A percentile compares a stretch with the other conserved stretches of the same genome.
These are phyloP conservation scores for Fennellomyces sp. DNA, from an alignment of 371 early-diverging fungal genomes.

Conservation along the genomic window DNA sequence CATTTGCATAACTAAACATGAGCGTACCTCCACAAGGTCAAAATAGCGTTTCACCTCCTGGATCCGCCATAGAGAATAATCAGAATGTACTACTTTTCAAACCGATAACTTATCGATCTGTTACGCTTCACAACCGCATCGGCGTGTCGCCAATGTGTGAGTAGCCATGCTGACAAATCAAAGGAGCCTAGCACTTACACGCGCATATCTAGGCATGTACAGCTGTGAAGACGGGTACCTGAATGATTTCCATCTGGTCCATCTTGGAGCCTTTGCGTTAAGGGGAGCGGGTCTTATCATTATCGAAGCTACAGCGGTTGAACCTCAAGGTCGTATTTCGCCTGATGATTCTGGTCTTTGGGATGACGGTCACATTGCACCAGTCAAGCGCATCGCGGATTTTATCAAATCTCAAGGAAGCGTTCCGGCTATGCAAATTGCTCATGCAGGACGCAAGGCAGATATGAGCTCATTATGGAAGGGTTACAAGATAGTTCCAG, in stretches of 20 bases:
- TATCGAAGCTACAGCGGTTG: conserved; percentile 82
- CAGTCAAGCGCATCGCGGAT: conserved; percentile 62
- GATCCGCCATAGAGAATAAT: conserved; percentile 8
- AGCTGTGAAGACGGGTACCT: conserved; percentile 19
- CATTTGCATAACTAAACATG: neutral
- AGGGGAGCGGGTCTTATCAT: conserved; percentile 77
- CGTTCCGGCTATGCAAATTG: conserved; percentile 75
- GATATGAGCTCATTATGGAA: conserved; percentile 54
- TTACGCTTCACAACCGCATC: conserved; percentile 73
- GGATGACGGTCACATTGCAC: conserved; percentile 74
- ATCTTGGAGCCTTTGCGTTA: conserved; percentile 71
- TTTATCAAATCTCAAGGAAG: conserved; percentile 67
- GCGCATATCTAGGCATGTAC: conserved; percentile 14
- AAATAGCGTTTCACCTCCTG: conserved; percentile 12
- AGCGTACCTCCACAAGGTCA: conserved; percentile 5
- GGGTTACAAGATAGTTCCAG: conserved; percentile 27
- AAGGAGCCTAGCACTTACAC: neutral
- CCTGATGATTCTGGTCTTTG: conserved; percentile 80
- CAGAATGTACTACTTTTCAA: conserved; percentile 52
- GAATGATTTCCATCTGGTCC: conserved; percentile 50
- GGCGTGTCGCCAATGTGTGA: conserved; percentile 83
- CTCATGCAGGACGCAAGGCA: conserved; percentile 85
- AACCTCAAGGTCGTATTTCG: conserved; percentile 76
- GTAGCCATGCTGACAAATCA: conserved; percentile 19
- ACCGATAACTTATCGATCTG: conserved; percentile 61